Conservation (phyloP, 176 grass and related monocot species). For the Tillandsia fasciculata region DNA sequence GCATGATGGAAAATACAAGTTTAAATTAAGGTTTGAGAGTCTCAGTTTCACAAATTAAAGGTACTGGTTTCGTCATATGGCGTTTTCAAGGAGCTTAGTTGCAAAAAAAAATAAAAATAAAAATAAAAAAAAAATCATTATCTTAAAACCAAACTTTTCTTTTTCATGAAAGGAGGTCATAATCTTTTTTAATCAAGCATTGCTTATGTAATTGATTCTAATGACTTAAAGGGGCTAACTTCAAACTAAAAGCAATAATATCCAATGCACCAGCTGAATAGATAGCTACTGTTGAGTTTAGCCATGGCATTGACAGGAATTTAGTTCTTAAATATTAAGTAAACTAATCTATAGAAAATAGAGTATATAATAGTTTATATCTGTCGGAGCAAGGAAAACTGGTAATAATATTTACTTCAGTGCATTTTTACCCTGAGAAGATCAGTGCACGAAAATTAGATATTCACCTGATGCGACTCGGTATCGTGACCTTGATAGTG, state of each 20-base stretch:
- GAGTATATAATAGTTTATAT: neutral
- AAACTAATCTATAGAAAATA: too few species aligned
- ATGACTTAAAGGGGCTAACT: neutral
- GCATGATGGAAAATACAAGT: too few species aligned
- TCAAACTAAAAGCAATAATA: neutral
- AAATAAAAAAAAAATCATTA: too few species aligned
- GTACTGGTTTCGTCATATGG: too few species aligned
- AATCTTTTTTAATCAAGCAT: neutral
- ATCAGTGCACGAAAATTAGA: constrained; percentile 3
- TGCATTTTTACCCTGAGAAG: too few species aligned
- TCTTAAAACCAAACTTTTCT: too few species aligned
- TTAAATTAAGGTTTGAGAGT: too few species aligned
- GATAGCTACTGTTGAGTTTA: neutral
- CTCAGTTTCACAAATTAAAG: too few species aligned
- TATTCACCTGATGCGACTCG: constrained; percentile 79
- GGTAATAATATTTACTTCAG: neutral
- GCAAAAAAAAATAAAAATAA: too few species aligned
- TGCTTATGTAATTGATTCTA: neutral
- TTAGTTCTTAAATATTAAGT: neutral
- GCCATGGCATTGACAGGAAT: neutral
- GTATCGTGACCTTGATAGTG: constrained; percentile 80
- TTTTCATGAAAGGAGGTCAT: neutral
- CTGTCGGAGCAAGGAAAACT: neutral
- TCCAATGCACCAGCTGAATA: neutral
- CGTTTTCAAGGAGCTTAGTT: too few species aligned